phyloP scores from a whole-genome alignment of 345 rosid genomes.

The Luvunga scandens region DNA sequence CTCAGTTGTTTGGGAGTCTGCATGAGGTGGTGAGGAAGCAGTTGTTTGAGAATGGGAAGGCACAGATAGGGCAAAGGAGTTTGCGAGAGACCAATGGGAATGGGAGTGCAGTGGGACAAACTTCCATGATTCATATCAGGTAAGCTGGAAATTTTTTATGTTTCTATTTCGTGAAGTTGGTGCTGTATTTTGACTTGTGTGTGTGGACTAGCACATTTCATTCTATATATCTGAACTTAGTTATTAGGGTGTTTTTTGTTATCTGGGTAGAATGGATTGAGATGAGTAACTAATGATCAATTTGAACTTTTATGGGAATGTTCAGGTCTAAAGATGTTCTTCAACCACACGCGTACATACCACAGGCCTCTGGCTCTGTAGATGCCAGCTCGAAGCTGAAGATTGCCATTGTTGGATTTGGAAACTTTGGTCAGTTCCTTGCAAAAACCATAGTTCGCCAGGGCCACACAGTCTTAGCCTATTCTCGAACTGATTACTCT shows the following conservation, averaged over 20 bases:
- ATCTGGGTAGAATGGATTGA: background rate
- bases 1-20: conserved; percentile 54
- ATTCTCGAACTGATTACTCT: conserved; percentile 68
- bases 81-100: background rate
- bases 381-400: conserved; percentile 52
- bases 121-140: conserved; percentile 11
- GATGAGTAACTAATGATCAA: background rate
- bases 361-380: conserved; percentile 19
- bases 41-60: conserved; percentile 26
- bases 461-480: conserved; percentile 66
- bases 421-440: conserved; percentile 78
- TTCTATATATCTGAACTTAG: no score
- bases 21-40: conserved; percentile 50
- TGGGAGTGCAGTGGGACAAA: conserved; percentile 7
- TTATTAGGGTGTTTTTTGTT: background rate
- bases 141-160: background rate
- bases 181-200: background rate
- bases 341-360: conserved; percentile 25
- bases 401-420: conserved; percentile 76
- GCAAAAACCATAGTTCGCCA: conserved; percentile 57
- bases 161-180: background rate
- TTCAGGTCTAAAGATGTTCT: conserved; percentile 37
- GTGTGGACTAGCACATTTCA: no score
- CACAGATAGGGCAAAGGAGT: background rate
- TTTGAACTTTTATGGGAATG: background rate